Base-by-base conservation (phyloP, 129 eudicot species). In the Scalesia atractyloides region DNA sequence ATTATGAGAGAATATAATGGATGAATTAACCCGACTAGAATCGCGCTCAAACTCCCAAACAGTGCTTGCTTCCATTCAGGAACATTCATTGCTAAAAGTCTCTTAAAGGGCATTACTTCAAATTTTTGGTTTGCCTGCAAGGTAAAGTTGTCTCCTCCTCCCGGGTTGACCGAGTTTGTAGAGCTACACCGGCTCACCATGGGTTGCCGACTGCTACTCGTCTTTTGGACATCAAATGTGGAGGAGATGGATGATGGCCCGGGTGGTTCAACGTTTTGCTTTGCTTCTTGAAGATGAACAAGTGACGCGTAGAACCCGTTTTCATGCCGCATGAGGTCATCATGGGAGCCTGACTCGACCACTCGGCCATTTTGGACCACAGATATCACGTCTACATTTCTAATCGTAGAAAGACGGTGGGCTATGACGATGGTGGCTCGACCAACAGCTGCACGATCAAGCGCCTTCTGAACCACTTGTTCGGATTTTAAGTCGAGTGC, bases 401-500 rank as follows among this genome's bases (percentile, higher is more conserved):
- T 76, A 17, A 95, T 88, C 17, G 99, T 95, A 41, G 99, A 88
- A 63, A 95, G 94, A 14, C 99, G 93, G 20, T 95, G 99, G 66
- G 99, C 99, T 19, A 95, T 83, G 53, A 86, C 76, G 65, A 95
- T 88, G 61, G 99, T 90, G 79, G 97, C 88, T 70, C 96, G 88
- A 36, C 97, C 99, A 5, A 84, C 79, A 0, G 88, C 88, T 0
- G 96, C 97, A 10, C 84, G 85, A 82, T 95, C 97, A 11, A 95
- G 96, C 37, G 99, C 99, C 53, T 84, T 96, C 66, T 95, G 99
- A 36, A 95, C 99, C 0, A 83, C 89, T 18, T 96, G 81, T 75
- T 95, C 99, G 0, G 99, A 95, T 64, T 95, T 96, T 0, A 96
- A 83, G 84, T 95, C 99, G 0, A 95, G 80, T 9, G 99, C 97